Percentiles rank a stretch among this genome's conserved stretches.
Evolutionary conservation across 2,329 filamentous ascomycete genomes (phyloP).

Genomic region (Monascus ruber): DNA sequence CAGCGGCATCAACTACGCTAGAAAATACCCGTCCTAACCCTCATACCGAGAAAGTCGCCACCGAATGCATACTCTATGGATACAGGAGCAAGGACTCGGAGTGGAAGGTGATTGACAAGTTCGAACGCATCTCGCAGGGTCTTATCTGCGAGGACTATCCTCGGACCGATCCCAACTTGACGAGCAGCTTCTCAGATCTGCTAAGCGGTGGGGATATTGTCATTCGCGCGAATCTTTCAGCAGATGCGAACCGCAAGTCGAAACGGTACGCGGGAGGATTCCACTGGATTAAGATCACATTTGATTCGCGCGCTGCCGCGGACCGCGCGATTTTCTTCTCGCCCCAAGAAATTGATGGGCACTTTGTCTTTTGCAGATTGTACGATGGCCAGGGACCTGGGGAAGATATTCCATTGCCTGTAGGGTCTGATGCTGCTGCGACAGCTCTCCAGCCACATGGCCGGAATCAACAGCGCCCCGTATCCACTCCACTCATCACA

Average conservation of each 20-base stretch:
- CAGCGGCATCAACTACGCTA: slow-evolving; percentile 31
- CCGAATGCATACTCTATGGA: slow-evolving; percentile 77
- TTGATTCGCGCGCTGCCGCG: slow-evolving; percentile 61
- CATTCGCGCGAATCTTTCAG: slow-evolving; percentile 55
- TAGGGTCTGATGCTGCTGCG: slow-evolving; percentile 24
- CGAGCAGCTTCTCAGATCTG: slow-evolving; percentile 58
- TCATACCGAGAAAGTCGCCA: slow-evolving; percentile 43
- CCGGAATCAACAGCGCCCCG: slow-evolving; percentile 18
- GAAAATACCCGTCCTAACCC: slow-evolving; percentile 22
- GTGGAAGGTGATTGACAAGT: slow-evolving; percentile 82
- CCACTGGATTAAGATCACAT: slow-evolving; percentile 86
- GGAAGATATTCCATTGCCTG: slow-evolving; percentile 52
- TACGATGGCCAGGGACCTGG: slow-evolving; percentile 55
- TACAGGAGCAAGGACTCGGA: slow-evolving; percentile 57
- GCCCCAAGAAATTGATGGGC: slow-evolving; percentile 59
- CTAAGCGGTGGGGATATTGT: slow-evolving; percentile 63
- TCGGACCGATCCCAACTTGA: slow-evolving; percentile 63
- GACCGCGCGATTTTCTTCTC: slow-evolving; percentile 59
- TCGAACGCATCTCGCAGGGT: slow-evolving; percentile 69
- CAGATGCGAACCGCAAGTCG: slow-evolving; percentile 65
- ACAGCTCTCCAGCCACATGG: slow-evolving; percentile 8
- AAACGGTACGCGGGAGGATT: slow-evolving; percentile 71
- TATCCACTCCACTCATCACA: slow-evolving; percentile 25
- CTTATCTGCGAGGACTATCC: slow-evolving; percentile 88
- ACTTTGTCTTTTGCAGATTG: slow-evolving; percentile 58